Percentiles rank a stretch among this genome's conserved stretches.
phyloP scores from a whole-genome alignment of 2,329 filamentous ascomycete species.

The Cadophora sp. region DNA sequence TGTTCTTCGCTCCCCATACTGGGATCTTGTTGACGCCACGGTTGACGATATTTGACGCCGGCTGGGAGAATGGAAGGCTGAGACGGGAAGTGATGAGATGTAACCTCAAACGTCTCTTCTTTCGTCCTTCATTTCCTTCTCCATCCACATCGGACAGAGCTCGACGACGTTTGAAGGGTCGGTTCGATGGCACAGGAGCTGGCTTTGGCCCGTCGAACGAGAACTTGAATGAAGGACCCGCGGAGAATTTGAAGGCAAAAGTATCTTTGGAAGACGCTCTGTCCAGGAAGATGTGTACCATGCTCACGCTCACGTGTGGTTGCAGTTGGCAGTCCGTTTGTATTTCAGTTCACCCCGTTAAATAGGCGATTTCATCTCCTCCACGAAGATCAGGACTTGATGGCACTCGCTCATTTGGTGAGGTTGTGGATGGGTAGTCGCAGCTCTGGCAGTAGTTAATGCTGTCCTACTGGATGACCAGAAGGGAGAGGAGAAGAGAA shows the following conservation, averaged over 20 bases:
- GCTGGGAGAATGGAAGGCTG: slow-evolving; percentile 71
- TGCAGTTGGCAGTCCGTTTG: slow-evolving; percentile 6
- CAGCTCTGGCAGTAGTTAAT: slow-evolving; percentile 29
- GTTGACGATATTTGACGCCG: slow-evolving; percentile 73
- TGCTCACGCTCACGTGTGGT: slow-evolving; percentile 41
- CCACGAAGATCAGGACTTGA: slow-evolving; percentile 43
- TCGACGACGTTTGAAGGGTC: slow-evolving; percentile 44
- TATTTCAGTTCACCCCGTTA: slow-evolving; percentile 30
- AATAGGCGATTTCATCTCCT: slow-evolving; percentile 44
- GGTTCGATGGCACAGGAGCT: slow-evolving; percentile 29
- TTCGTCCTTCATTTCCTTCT: slow-evolving; percentile 48
- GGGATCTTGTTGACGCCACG: slow-evolving; percentile 56
- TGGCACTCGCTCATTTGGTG: slow-evolving; percentile 43
- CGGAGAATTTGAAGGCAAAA: slow-evolving; percentile 48
- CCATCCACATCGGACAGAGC: slow-evolving; percentile 47
- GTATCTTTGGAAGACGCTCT: slow-evolving; percentile 33
- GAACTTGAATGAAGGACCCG: slow-evolving; percentile 45
- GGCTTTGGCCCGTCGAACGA: slow-evolving; percentile 45
- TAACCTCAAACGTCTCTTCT: slow-evolving; percentile 71
- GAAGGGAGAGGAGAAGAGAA: slow-evolving; percentile 20
- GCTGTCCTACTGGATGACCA: not conserved
- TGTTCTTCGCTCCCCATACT: slow-evolving; percentile 53
- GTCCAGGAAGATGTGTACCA: slow-evolving; percentile 40
- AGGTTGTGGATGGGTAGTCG: slow-evolving; percentile 13
- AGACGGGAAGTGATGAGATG: slow-evolving; percentile 73